These are phyloP conservation scores for Macrolepiota dolichaula DNA, from an alignment of 768 basidiomycete species.

Conservation along the genomic window DNA sequence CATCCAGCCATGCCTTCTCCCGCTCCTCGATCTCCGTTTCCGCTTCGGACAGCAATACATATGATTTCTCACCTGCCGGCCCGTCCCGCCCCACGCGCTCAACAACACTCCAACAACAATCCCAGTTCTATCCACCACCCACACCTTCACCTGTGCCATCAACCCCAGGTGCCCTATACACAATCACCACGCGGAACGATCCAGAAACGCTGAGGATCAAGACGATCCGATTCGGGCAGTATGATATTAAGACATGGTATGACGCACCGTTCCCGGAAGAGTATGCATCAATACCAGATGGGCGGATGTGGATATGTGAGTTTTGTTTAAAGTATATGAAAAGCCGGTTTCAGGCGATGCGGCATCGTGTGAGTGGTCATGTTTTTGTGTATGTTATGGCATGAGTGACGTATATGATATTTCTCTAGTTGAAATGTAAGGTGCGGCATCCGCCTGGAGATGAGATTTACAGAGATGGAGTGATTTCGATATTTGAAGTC, in stretches of 20 bases:
- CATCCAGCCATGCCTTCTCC: background rate
- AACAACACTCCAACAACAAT: conserved; percentile 42
- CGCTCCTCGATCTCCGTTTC: conserved; percentile 6
- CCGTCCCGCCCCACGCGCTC: conserved; percentile 67
- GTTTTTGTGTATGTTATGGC: background rate
- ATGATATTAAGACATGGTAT: conserved; percentile 97
- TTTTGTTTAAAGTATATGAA: conserved; percentile 99
- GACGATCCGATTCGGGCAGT: conserved; percentile 85
- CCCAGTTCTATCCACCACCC: conserved; percentile 24
- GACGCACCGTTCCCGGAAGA: conserved; percentile 99
- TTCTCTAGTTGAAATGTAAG: conserved; percentile 85
- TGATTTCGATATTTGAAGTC: conserved; percentile 92
- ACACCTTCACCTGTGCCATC: conserved; percentile 42
- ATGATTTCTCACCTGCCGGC: conserved; percentile 36
- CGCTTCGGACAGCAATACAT: background rate
- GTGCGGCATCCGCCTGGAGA: conserved; percentile 94
- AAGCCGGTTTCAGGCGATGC: conserved; percentile 77
- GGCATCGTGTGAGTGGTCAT: conserved; percentile 71
- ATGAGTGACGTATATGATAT: background rate
- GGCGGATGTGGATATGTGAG: conserved; percentile 94
- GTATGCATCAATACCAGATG: conserved; percentile 89
- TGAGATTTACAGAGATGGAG: conserved; percentile 92
- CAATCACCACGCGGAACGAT: conserved; percentile 18
- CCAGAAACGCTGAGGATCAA: conserved; percentile 65
- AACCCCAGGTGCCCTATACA: conserved; percentile 32